Conservation (phyloP, 2,329 filamentous ascomycete genomes). For the Thelonectria discophora region DNA sequence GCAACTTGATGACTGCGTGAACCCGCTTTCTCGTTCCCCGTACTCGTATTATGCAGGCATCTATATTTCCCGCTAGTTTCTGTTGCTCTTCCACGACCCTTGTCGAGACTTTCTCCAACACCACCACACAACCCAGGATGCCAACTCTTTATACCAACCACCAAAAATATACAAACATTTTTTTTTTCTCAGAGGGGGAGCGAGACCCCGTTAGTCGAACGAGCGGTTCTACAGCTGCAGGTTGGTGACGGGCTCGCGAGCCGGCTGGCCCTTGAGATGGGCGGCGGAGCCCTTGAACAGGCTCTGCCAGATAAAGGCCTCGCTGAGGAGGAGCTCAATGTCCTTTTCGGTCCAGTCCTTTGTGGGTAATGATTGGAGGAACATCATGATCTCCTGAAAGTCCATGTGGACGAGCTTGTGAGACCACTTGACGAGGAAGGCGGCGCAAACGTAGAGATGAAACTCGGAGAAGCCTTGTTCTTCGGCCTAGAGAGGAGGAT, state of each 20-base stretch:
- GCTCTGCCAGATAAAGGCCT: conserved; percentile 99
- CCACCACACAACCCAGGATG: not conserved
- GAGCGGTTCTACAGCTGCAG: conserved; percentile 46
- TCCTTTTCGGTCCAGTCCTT: conserved; percentile 97
- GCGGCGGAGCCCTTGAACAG: conserved; percentile 94
- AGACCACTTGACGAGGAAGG: conserved; percentile 98
- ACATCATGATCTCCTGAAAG: conserved; percentile 99
- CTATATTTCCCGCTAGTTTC: conserved; percentile 23
- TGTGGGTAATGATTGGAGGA: conserved; percentile 92
- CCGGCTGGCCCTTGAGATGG: conserved; percentile 72
- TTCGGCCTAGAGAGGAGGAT: conserved; percentile 75
- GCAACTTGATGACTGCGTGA: conserved; percentile 1
- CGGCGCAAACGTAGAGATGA: conserved; percentile 97
- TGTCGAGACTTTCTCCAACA: not conserved
- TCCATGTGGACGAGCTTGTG: conserved; percentile 96
- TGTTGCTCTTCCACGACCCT: not conserved
- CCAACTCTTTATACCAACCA: conserved; percentile 2
- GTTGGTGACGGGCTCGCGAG: conserved; percentile 48
- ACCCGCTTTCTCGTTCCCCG: conserved; percentile 17
- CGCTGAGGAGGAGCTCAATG: conserved; percentile 92
- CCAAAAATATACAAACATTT: not conserved
- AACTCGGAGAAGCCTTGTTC: conserved; percentile 99
- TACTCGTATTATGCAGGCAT: conserved; percentile 37
- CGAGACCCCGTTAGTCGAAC: not conserved
- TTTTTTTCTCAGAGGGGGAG: not conserved